phyloP scores from a whole-genome alignment of 2,329 filamentous ascomycete genomes.

The Aspergillus viridinutans region DNA sequence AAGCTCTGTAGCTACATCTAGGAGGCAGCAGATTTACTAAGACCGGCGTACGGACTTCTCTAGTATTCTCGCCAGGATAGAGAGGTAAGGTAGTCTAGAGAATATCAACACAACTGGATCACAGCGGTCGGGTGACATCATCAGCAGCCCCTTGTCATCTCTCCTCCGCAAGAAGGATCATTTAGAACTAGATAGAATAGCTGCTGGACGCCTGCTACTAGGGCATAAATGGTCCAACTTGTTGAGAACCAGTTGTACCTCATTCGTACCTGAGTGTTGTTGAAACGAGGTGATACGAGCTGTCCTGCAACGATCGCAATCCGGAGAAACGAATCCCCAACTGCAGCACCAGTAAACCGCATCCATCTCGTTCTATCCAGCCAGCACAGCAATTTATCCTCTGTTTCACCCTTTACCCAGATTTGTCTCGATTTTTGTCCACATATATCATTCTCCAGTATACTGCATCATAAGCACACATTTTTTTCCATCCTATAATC shows the following conservation, averaged over 20 bases:
- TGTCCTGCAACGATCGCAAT: neutral
- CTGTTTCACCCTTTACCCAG: neutral
- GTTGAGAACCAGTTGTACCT: neutral
- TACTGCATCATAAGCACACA: neutral
- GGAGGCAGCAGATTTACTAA: neutral
- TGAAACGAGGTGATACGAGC: neutral
- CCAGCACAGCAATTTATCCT: neutral
- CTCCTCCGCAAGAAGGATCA: neutral
- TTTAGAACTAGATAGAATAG: neutral
- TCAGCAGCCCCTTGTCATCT: conserved; percentile 8
- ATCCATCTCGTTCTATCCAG: neutral
- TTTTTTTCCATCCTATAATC: neutral
- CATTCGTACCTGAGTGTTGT: neutral
- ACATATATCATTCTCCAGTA: neutral
- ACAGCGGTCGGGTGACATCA: conserved; percentile 23
- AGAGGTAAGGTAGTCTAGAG: too few species aligned
- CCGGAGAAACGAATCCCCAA: neutral
- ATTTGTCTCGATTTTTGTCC: neutral
- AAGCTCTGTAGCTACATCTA: neutral
- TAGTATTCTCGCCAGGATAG: too few species aligned
- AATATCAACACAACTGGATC: neutral
- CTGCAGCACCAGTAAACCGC: neutral
- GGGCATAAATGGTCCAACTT: neutral
- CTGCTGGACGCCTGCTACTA: neutral
- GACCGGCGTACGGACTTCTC: neutral